phyloP scores from a whole-genome alignment of 805 yeast genomes.

The Ogataea allantospora region DNA sequence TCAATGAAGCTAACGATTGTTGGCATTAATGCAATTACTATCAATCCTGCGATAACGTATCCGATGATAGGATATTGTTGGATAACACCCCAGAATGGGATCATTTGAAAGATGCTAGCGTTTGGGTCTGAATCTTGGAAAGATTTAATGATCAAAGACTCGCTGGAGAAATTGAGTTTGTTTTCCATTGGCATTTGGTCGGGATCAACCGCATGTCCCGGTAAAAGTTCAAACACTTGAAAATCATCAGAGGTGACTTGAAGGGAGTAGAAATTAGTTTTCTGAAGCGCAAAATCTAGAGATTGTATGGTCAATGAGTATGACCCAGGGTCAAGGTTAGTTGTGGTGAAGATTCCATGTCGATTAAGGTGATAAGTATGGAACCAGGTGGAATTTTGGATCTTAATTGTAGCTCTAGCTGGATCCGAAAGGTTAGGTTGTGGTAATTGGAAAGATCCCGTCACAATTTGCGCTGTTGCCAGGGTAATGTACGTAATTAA shows the following conservation, averaged over 20 bases:
- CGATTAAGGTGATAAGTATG: conserved; percentile 1
- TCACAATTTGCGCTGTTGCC: neutral
- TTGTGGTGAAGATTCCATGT: conserved; percentile 1
- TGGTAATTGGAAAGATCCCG: conserved; percentile 7
- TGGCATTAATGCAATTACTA: conserved; percentile 23
- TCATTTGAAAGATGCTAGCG: conserved; percentile 12
- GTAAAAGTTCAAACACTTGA: conserved; percentile 12
- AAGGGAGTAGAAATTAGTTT: conserved; percentile 11
- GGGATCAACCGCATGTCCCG: conserved; percentile 6
- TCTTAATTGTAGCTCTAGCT: neutral
- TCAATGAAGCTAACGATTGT: conserved; percentile 26
- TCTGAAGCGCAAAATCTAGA: conserved; percentile 20
- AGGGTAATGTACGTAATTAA: neutral
- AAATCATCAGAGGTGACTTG: conserved; percentile 8
- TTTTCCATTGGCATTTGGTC: conserved; percentile 5
- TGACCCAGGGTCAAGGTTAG: conserved; percentile 9
- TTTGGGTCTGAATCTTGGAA: conserved; percentile 18
- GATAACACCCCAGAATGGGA: conserved; percentile 23
- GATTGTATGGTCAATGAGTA: conserved; percentile 20
- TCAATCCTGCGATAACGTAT: conserved; percentile 4
- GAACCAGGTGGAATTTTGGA: conserved; percentile 5
- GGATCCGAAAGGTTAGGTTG: conserved; percentile 3
- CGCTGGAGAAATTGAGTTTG: conserved; percentile 14
- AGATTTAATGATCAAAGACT: conserved; percentile 13
- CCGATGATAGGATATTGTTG: conserved; percentile 22